Conservation (phyloP, 1,139 yeast species). For the Geotrichum phurueaensis region DNA sequence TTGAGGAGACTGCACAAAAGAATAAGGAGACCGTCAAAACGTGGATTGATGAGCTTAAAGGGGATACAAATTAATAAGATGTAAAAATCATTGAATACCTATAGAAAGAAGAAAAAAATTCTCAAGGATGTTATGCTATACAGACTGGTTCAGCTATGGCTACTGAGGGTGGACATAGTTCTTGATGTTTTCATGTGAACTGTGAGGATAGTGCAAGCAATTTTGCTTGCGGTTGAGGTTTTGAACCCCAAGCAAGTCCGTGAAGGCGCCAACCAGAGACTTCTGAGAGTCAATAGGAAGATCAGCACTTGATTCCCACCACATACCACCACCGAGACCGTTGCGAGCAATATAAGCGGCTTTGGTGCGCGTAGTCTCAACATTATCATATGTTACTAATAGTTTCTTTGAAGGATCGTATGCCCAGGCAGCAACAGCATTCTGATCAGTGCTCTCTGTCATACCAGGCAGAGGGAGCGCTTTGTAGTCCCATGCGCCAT, state of each 20-base stretch:
- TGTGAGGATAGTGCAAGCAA: slow-evolving; percentile 17
- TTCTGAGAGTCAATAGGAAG: slow-evolving; percentile 24
- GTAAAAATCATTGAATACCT: not conserved
- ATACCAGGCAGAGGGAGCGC: slow-evolving; percentile 43
- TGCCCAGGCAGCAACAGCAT: slow-evolving; percentile 54
- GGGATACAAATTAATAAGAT: not conserved
- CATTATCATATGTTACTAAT: slow-evolving; percentile 64
- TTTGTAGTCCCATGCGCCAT: slow-evolving; percentile 53
- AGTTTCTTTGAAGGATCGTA: slow-evolving; percentile 40
- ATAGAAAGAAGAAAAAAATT: not conserved
- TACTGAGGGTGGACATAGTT: slow-evolving; percentile 1
- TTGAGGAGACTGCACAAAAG: slow-evolving; percentile 1
- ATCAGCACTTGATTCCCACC: slow-evolving; percentile 93
- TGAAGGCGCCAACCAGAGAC: slow-evolving; percentile 29
- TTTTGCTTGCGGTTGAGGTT: slow-evolving; percentile 20
- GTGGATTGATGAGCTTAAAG: slow-evolving; percentile 10
- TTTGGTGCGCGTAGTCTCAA: slow-evolving; percentile 48
- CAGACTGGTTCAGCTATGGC: not conserved
- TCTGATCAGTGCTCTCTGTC: slow-evolving; percentile 47
- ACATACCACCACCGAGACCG: slow-evolving; percentile 76
- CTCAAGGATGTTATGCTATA: not conserved
- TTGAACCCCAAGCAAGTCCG: slow-evolving; percentile 21
- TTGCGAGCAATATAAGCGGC: slow-evolving; percentile 50
- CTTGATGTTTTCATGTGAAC: slow-evolving; percentile 12
- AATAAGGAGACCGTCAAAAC: slow-evolving; percentile 7